Percentiles rank a stretch among this genome's conserved stretches.
Conservation (phyloP, 2,329 filamentous ascomycete genomes). For the Sclerotinia sclerotiorum region DNA sequence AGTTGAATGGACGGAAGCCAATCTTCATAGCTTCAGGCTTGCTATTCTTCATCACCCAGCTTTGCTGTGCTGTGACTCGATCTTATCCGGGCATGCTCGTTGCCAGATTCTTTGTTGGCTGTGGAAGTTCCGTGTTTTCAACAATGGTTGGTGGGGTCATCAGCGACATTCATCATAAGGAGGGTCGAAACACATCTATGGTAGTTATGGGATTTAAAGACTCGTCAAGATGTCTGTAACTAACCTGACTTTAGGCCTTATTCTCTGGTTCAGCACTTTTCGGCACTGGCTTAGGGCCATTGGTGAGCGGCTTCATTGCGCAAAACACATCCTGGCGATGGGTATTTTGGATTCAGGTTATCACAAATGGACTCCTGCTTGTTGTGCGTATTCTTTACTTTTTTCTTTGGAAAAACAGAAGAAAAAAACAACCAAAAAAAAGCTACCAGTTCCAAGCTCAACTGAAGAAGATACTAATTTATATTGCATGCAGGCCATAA, state of each 20-base stretch:
- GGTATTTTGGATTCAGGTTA: conserved; percentile 85
- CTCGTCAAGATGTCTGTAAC: background rate
- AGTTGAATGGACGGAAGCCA: conserved; percentile 82
- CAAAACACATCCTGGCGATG: conserved; percentile 73
- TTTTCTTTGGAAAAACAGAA: background rate
- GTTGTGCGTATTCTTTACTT: conserved; percentile 34
- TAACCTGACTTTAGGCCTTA: conserved; percentile 46
- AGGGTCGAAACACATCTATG: conserved; percentile 86
- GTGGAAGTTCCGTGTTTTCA: conserved; percentile 75
- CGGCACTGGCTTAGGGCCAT: conserved; percentile 76
- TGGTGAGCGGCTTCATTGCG: conserved; percentile 69
- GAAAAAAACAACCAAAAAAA: no score
- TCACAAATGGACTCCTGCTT: conserved; percentile 64
- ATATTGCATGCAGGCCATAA: conserved; percentile 48
- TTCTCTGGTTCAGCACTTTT: conserved; percentile 78
- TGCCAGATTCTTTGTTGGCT: conserved; percentile 72
- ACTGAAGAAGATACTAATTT: background rate
- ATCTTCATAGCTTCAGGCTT: conserved; percentile 75
- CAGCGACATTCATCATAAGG: conserved; percentile 76
- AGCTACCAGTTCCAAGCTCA: background rate
- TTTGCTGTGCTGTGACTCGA: conserved; percentile 70
- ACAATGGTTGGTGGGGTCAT: conserved; percentile 93
- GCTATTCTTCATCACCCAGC: conserved; percentile 68
- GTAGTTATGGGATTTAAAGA: conserved; percentile 36
- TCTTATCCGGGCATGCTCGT: conserved; percentile 72